Percentiles rank a stretch among this genome's conserved stretches.
These are phyloP conservation scores for Penicillium longicatenatum DNA, from an alignment of 495 filamentous ascomycete species.

Conservation along the genomic window DNA sequence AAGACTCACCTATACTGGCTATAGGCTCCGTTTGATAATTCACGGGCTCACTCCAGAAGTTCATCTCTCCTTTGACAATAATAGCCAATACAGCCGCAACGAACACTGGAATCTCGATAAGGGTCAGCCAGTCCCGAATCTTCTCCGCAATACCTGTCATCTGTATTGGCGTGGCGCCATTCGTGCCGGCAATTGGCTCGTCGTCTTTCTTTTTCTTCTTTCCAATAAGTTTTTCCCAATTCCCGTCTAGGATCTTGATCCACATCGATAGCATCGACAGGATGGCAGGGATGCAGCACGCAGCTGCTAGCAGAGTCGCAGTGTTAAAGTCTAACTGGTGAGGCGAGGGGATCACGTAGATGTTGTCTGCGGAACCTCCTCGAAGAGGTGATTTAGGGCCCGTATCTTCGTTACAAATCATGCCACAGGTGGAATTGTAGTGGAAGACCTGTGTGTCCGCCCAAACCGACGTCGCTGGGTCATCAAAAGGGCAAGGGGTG, in stretches of 20 bases:
- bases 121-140: constrained; percentile 46
- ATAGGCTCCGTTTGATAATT: constrained; percentile 58
- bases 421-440: constrained; percentile 23
- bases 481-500: constrained; percentile 39
- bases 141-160: constrained; percentile 50
- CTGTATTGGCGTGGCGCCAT: constrained; percentile 50
- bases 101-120: constrained; percentile 56
- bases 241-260: constrained; percentile 60
- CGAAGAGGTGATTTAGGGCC: constrained; percentile 55
- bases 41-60: constrained; percentile 56
- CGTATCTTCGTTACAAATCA: constrained; percentile 37
- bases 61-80: constrained; percentile 56
- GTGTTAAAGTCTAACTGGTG: constrained; percentile 51
- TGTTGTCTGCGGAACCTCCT: constrained; percentile 49
- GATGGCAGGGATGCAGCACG: constrained; percentile 60
- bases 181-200: constrained; percentile 53
- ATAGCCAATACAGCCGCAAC: constrained; percentile 55
- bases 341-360: constrained; percentile 58
- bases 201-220: constrained; percentile 21
- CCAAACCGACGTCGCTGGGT: constrained; percentile 38
- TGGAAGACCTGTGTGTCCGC: constrained; percentile 32
- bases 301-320: constrained; percentile 56
- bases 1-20: constrained; percentile 48
- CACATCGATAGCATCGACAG: constrained; percentile 58
- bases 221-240: constrained; percentile 48